Base-by-base conservation (phyloP, 2,329 filamentous ascomycete genomes). In the Fusarium secorum region DNA sequence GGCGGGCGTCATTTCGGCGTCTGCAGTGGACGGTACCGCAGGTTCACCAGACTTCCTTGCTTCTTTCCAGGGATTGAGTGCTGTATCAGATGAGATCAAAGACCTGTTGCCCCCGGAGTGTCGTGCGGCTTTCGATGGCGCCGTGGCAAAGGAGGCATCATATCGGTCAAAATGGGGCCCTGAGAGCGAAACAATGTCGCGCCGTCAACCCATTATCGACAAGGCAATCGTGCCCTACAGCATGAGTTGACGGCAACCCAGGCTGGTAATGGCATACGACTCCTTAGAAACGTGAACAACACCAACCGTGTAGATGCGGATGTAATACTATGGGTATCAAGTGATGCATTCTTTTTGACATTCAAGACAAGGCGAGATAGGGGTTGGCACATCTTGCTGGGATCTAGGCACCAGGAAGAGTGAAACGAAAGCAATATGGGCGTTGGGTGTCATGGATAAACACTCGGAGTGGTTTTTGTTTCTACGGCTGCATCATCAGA, bases 91-190 rank as follows among this genome's bases (percentile, higher is more conserved):
- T 53, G 91, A 93, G 14, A 85, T 94, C 69, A 84, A 88, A 62
- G 86, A 88, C 33, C 84, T 91, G 64, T 83, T 95, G 64, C 91
- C 91, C 3, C 80, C 86, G 3, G 90, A 93, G 69, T 96, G 93
- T 79, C 88, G 91, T 39, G 82, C 85, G 39, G 91, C 93, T 0
- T 94, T 97, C 68, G 85, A 94, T 54, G 84, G 87, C 57, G 91
- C 93, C 6, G 83, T 90, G 55, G 81, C 82, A 15, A 85, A 86
- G 59, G 93, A 97, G 79, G 79, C 82, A 66, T 81, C 86, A 58
- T 98, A 94, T 93, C 93, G 93, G 79, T 83, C 81, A 35, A 87
- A 86, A 69, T 97, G 94, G 93, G 88, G 87, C 20, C 85, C 87
- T 9, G 95, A 98, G 81, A 84, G 79, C 38, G 81, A 85, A 14